Percentiles rank a stretch among this genome's conserved stretches.
phyloP scores from a whole-genome alignment of 2,329 filamentous ascomycete genomes.

The Dissoconium aciculare region DNA sequence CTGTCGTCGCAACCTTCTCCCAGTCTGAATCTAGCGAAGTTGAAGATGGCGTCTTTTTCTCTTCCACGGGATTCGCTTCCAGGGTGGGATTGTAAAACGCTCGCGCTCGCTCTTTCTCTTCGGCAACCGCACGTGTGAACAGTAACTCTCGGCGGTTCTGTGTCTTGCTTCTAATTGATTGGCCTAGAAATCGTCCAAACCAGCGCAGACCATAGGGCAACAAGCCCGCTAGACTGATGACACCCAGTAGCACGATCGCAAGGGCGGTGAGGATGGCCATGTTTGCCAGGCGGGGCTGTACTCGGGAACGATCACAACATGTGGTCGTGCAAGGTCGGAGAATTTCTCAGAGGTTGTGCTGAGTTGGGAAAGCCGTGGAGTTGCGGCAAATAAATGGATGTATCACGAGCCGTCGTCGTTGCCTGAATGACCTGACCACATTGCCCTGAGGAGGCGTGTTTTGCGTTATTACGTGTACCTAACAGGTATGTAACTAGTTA shows the following conservation, averaged over 20 bases:
- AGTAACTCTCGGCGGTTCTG: constrained; percentile 21
- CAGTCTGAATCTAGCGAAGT: constrained; percentile 46
- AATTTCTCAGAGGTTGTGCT: too few species aligned
- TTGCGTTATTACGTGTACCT: too few species aligned
- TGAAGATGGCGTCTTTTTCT: constrained; percentile 8
- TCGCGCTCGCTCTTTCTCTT: constrained; percentile 14
- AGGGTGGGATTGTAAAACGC: constrained; percentile 3
- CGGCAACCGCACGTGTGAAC: constrained; percentile 15
- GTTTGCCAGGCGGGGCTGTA: too few species aligned
- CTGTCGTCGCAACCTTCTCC: constrained; percentile 49
- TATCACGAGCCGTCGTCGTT: too few species aligned
- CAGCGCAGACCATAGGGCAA: constrained; percentile 15
- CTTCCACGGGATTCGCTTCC: not conserved
- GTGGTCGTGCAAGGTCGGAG: too few species aligned
- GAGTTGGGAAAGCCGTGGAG: too few species aligned
- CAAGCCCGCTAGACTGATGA: constrained; percentile 12
- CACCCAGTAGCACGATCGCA: constrained; percentile 14
- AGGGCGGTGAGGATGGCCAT: constrained; percentile 2
- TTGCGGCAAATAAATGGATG: too few species aligned
- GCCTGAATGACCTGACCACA: too few species aligned
- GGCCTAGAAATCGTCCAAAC: constrained; percentile 16
- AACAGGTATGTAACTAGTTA: too few species aligned
- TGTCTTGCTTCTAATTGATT: constrained; percentile 17
- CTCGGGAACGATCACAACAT: too few species aligned
- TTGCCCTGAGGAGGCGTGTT: too few species aligned